Evolutionary conservation across 768 basidiomycete genomes (phyloP), one percentile per base, ranked within the genome.

Genomic region (Mycena maculata): DNA sequence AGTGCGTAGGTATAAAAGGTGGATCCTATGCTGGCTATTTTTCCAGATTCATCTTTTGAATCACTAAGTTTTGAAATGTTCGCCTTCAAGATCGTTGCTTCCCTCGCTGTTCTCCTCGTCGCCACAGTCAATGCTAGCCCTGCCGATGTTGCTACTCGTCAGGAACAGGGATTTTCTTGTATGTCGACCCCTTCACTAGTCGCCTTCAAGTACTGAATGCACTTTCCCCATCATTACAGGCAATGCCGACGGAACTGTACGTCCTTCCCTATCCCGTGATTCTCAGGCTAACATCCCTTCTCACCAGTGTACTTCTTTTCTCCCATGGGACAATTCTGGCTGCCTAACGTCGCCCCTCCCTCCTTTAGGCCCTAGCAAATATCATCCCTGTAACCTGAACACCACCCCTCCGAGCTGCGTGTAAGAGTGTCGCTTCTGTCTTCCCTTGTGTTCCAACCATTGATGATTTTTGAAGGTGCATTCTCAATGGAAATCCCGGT

Each of bases 61-160:
- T 55, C 53, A 41, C 53, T 41, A 55, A 27, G 38, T 25, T 55
- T 55, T 55, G 53, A 41, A 55, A 55, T 55, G 53, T 55, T 55
- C 53, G 53, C 53, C 25, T 55, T 55, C 53, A 55, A 55, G 53
- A 55, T 55, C 36, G 38, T 55, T 41, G 53, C 53, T 55, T 55
- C 53, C 53, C 38, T 55, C 53, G 53, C 53, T 41, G 53, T 55
- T 55, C 53, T 55, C 53, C 38, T 55, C 53, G 36, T 41, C 53
- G 38, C 53, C 12, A 38, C 53, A 12, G 38, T 55, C 53, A 55
- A 55, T 55, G 53, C 53, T 41, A 55, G 53, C 38, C 53, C 53
- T 39, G 38, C 53, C 41, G 50, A 33, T 52, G 50, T 52, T 52
- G 36, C 38, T 55, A 7, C 53, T 41, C 53, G 53, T 55, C 53